A percentile compares a stretch with the other conserved stretches of the same genome.
These are phyloP conservation scores for Acanthamoeba sp. DNA, from an alignment of 208 protist species.

Conservation along the genomic window DNA sequence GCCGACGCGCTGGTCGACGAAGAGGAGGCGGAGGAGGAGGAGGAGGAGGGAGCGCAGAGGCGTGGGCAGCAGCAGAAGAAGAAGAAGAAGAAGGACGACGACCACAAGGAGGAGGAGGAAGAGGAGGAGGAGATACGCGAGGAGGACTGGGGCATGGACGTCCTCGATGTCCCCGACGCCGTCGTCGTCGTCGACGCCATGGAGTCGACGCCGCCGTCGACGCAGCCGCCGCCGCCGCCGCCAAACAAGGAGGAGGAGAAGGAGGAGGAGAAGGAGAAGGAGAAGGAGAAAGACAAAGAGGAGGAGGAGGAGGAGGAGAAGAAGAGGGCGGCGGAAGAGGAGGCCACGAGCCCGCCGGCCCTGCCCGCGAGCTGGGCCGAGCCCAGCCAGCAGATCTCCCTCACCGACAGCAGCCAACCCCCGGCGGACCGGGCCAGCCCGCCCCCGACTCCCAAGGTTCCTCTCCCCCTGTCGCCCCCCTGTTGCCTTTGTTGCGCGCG, in stretches of 20 bases:
- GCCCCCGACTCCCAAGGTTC: too few species aligned
- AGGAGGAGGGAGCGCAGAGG: too few species aligned
- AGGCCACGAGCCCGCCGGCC: too few species aligned
- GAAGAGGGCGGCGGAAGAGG: not conserved
- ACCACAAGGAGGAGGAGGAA: not conserved
- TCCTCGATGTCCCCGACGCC: not conserved
- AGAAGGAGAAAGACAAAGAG: not conserved
- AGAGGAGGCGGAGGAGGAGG: not conserved
- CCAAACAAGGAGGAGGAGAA: not conserved
- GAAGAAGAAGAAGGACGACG: not conserved
- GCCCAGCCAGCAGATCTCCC: too few species aligned
- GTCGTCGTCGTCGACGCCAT: not conserved
- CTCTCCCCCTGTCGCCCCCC: too few species aligned
- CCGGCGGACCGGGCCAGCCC: too few species aligned
- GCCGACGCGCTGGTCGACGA: not conserved
- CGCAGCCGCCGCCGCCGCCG: not conserved
- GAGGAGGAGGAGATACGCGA: not conserved
- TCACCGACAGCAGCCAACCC: too few species aligned
- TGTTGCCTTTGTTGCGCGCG: too few species aligned
- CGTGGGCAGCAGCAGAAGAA: not conserved
- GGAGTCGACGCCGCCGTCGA: not conserved
- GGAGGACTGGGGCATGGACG: slow-evolving; percentile 5
- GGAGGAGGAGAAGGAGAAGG: not conserved
- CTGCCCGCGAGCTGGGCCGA: too few species aligned
- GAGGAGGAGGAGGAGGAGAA: not conserved